Base-by-base conservation (phyloP, 371 early-diverging fungal species). In the Batrachochytrium dendrobatidis region DNA sequence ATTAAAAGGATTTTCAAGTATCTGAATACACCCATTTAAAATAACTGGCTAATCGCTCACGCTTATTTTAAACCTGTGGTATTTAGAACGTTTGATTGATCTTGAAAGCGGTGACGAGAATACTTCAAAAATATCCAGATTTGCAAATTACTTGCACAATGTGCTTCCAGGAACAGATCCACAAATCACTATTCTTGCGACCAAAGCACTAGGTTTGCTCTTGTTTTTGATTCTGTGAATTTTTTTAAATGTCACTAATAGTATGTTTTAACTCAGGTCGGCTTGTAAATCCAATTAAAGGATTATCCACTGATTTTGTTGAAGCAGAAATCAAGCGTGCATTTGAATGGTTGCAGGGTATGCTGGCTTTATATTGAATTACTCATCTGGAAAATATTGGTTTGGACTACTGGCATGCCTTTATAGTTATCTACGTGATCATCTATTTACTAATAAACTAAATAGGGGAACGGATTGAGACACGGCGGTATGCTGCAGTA, bases 311-410 rank as follows among this genome's bases (percentile, higher is more conserved):
- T 6, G 90, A 91, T 62, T 81, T 87, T 55, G 90, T 92, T 2
- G 91, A 92, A 57, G 85, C 85, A 50, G 91, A 94, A 70, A 86
- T 92, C 8, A 90, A 90, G 64, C 76, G 89, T 56, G 88, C 91
- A 0, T 61, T 94, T 24, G 95, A 94, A 68, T 92, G 90, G 89
- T 73, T 94, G 35, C 91, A 90, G 70, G 88, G 86, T 83, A 68
- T 15, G 49, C 32, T 12, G n/a, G 20, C 39, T 15, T 20, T 39
- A 15, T 39, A 20, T 15, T 20, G 15, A 15, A 15, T 15, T 39
- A n/a, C n/a, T n/a, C n/a, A n/a, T n/a, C n/a, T n/a, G n/a, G n/a
- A n/a, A n/a, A n/a, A n/a, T n/a, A n/a, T n/a, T n/a, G n/a, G n/a
- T n/a, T n/a, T n/a, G n/a, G n/a, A n/a, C n/a, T n/a, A n/a, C n/a